phyloP scores from a whole-genome alignment of 2,329 filamentous ascomycete species.

The Huntiella bhutanensis region DNA sequence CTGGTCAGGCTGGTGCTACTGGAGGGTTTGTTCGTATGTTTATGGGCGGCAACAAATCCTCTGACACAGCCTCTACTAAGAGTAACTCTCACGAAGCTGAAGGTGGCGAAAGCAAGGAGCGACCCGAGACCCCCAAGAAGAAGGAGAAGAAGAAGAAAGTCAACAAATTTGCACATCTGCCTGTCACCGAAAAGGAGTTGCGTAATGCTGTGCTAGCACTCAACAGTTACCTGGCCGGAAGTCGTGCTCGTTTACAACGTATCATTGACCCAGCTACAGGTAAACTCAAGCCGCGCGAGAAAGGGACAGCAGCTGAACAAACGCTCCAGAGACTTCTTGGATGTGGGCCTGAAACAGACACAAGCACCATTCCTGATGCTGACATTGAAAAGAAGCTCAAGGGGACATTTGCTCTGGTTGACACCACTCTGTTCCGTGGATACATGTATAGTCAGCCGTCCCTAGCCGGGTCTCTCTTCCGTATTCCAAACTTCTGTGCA shows the following conservation, averaged over 20 bases:
- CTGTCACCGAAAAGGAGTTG: conserved; percentile 63
- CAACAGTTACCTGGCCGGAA: conserved; percentile 74
- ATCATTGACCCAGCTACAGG: conserved; percentile 44
- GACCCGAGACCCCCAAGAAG: conserved; percentile 14
- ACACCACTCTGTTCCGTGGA: conserved; percentile 83
- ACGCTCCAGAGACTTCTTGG: conserved; percentile 31
- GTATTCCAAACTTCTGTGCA: conserved; percentile 92
- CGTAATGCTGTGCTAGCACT: conserved; percentile 65
- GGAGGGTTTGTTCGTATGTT: conserved; percentile 35
- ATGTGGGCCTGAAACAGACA: too few relatives aligned
- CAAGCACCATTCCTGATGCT: conserved; percentile 27
- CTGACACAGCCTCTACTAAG: conserved; percentile 5
- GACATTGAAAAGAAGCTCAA: conserved; percentile 54
- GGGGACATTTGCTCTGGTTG: conserved; percentile 64
- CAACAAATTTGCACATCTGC: conserved; percentile 27
- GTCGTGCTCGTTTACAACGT: conserved; percentile 46
- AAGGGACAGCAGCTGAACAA: conserved; percentile 24
- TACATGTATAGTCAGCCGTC: conserved; percentile 86
- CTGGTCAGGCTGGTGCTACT: conserved; percentile 15
- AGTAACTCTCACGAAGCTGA: conserved; percentile 31
- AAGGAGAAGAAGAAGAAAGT: conserved; percentile 18
- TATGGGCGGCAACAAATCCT: conserved; percentile 19
- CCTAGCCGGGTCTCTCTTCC: conserved; percentile 75
- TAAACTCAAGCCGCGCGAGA: conserved; percentile 34
- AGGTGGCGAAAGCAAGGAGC: conserved; percentile 30